phyloP scores from a whole-genome alignment of 192 early-diverging fungal species.

The Coemansia sp. region DNA sequence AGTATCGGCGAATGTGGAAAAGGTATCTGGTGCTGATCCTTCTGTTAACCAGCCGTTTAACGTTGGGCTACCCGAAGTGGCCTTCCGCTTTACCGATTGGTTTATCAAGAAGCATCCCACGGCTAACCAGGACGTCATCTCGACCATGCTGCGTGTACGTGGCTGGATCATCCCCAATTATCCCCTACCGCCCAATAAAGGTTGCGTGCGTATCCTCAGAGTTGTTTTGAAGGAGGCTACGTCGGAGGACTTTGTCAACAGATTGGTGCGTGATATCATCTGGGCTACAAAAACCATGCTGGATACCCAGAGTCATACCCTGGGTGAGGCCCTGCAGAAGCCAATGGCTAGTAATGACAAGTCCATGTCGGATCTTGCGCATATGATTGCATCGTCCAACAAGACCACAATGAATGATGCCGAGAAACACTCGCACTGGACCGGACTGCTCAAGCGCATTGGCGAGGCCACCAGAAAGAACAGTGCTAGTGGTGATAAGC shows the following conservation, averaged over 20 bases:
- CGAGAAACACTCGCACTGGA: conserved; percentile 28
- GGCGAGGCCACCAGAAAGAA: no score
- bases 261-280: conserved; percentile 51
- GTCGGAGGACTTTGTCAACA: conserved; percentile 53
- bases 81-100: conserved; percentile 59
- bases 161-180: conserved; percentile 80
- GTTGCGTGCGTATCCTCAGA: conserved; percentile 56
- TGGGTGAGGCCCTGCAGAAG: conserved; percentile 32
- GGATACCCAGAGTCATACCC: conserved; percentile 23
- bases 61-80: conserved; percentile 58
- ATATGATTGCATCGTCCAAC: conserved; percentile 16
- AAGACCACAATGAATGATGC: conserved; percentile 4
- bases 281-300: conserved; percentile 53
- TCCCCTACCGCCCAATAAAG: conserved; percentile 55
- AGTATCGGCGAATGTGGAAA: not conserved
- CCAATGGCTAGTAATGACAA: conserved; percentile 21
- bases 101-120: conserved; percentile 51
- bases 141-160: conserved; percentile 57
- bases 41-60: conserved; percentile 40
- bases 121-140: conserved; percentile 60
- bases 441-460: conserved; percentile 21
- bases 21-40: conserved; percentile 18
- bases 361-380: conserved; percentile 30
- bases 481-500: no score
- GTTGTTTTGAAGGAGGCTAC: conserved; percentile 64